A percentile compares a stretch with the other conserved stretches of the same genome.
phyloP scores from a whole-genome alignment of 495 filamentous ascomycete species.

The Ascodesmis nigricans region DNA sequence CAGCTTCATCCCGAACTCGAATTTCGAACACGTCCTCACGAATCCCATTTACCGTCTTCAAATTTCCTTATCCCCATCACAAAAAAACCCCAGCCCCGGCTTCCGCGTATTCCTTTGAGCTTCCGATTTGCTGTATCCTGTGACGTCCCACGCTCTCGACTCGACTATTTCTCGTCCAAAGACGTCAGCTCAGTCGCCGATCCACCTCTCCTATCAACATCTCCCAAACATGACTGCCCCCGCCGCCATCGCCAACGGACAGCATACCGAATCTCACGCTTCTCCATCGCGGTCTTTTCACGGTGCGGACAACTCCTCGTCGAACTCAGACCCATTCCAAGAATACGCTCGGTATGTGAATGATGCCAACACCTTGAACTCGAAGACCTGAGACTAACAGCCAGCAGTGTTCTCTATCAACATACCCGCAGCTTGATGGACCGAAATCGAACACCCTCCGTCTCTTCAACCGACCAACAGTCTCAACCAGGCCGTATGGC shows the following conservation, averaged over 20 bases:
- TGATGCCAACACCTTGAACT: neutral
- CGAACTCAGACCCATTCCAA: conserved; percentile 7
- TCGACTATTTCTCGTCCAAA: no score
- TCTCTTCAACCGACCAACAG: conserved; percentile 5
- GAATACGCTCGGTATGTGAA: conserved; percentile 13
- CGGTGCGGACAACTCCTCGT: neutral
- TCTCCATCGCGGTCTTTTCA: neutral
- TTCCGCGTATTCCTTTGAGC: no score
- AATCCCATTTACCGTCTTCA: neutral
- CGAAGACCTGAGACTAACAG: conserved; percentile 1
- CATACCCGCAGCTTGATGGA: conserved; percentile 19
- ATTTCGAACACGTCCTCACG: neutral
- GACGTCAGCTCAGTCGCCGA: no score
- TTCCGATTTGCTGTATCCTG: no score
- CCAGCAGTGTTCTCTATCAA: conserved; percentile 13
- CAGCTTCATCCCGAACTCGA: neutral
- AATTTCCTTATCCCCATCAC: neutral
- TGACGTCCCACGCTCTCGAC: no score
- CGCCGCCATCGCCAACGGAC: neutral
- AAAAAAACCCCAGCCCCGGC: no score
- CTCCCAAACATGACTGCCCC: neutral
- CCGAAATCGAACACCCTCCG: conserved; percentile 4
- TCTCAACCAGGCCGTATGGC: neutral
- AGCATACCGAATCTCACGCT: neutral
- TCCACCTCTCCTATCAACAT: neutral